Conservation (phyloP, 495 filamentous ascomycete species). For the Neurospora pannonica region DNA sequence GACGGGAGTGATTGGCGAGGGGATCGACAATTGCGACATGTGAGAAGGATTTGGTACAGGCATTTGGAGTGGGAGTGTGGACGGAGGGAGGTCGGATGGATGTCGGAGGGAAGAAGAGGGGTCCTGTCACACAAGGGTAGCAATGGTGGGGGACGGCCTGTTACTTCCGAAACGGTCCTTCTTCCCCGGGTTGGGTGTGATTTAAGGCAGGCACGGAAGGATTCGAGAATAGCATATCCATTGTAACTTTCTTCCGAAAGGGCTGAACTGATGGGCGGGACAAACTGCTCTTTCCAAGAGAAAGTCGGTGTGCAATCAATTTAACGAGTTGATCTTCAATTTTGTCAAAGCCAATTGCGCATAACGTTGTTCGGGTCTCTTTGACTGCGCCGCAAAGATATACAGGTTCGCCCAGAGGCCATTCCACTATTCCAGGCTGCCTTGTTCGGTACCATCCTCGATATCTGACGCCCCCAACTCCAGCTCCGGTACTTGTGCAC, state of each 20-base stretch:
- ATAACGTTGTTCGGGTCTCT: not conserved
- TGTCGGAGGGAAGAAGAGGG: not conserved
- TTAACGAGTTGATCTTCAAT: not conserved
- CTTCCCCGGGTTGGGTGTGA: not conserved
- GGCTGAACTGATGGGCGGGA: not conserved
- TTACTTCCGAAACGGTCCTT: not conserved
- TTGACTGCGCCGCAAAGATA: not conserved
- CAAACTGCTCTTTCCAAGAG: not conserved
- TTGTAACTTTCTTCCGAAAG: not conserved
- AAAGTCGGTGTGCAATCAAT: not conserved
- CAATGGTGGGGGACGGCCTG: not conserved
- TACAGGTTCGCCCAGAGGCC: not conserved
- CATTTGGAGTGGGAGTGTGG: not conserved
- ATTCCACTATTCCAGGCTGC: not conserved
- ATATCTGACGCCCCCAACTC: not conserved
- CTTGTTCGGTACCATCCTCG: not conserved
- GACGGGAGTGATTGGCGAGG: not conserved
- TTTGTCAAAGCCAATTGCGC: not conserved
- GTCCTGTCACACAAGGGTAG: not conserved
- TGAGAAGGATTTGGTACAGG: not conserved
- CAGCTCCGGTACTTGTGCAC: not conserved
- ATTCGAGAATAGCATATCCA: not conserved
- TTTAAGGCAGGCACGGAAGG: not conserved
- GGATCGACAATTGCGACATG: conserved; percentile 4
- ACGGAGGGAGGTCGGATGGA: not conserved